These are phyloP conservation scores for Citrus sp. DNA, from an alignment of 345 rosid species.

Conservation along the genomic window DNA sequence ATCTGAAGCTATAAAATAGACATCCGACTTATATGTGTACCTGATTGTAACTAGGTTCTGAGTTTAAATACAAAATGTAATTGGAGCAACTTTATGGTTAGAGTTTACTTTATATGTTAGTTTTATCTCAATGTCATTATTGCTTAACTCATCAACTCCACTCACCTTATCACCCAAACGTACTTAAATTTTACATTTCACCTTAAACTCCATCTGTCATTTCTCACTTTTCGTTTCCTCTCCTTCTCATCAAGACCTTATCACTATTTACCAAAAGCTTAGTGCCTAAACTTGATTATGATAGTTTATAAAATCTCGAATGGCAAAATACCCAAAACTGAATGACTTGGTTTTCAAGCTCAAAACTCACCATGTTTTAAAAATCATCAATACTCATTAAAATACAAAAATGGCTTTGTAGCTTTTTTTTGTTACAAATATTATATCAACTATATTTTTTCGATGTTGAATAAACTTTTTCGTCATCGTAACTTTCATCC, in stretches of 20 bases:
- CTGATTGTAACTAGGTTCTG: too few species aligned
- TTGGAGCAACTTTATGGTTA: too few species aligned
- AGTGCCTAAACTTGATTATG: conserved; percentile 20
- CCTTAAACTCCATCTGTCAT: neutral
- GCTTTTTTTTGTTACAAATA: conserved; percentile 45
- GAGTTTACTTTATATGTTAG: too few species aligned
- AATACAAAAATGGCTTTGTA: conserved; percentile 26
- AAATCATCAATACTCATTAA: conserved; percentile 38
- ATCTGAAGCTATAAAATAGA: too few species aligned
- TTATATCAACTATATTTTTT: conserved; percentile 36
- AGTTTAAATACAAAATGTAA: too few species aligned
- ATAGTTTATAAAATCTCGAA: conserved; percentile 29
- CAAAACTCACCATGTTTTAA: conserved; percentile 39
- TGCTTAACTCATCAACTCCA: neutral
- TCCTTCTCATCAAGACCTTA: conserved; percentile 20
- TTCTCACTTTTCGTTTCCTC: neutral
- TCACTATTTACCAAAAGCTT: conserved; percentile 1
- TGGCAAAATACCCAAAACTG: conserved; percentile 35
- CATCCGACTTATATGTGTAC: too few species aligned
- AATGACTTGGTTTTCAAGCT: conserved; percentile 22
- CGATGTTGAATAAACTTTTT: conserved; percentile 48
- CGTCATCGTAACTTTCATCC: conserved; percentile 30
- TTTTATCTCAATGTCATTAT: too few species aligned
- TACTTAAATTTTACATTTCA: neutral
- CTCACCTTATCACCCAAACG: neutral